Evolutionary conservation across 2,329 filamentous ascomycete species (phyloP).

Genomic region (Fusarium nanum): DNA sequence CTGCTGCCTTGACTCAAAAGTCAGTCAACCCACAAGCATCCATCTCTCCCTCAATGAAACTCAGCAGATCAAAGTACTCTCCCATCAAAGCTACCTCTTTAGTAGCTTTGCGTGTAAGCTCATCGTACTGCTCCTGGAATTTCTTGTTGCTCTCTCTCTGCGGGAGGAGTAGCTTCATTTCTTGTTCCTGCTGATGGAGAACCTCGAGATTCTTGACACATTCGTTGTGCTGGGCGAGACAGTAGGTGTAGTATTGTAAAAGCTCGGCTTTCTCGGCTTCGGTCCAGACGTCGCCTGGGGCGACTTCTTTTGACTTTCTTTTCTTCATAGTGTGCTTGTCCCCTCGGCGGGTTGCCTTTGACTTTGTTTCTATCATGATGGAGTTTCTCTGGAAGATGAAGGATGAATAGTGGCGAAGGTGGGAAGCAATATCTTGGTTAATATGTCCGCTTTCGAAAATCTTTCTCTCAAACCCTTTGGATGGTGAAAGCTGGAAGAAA

Average conservation of each 20-base stretch:
- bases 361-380: background rate
- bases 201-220: background rate
- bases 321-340: background rate
- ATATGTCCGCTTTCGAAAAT: no score
- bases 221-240: background rate
- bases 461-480: no score
- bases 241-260: background rate
- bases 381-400: no score
- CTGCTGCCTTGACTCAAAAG: background rate
- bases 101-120: background rate
- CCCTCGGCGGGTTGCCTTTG: background rate
- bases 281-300: background rate
- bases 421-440: no score
- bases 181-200: background rate
- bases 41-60: background rate
- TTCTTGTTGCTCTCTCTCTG: background rate
- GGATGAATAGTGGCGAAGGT: no score
- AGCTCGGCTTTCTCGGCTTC: background rate
- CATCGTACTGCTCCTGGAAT: background rate
- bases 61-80: background rate
- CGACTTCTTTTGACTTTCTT: background rate
- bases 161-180: fast-evolving
- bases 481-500: no score
- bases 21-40: background rate
- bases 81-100: background rate